Percentiles rank a stretch among this genome's conserved stretches.
Conservation (phyloP, 1,284 basidiomycete genomes). For the Cutaneotrichosporon daszewskae region DNA sequence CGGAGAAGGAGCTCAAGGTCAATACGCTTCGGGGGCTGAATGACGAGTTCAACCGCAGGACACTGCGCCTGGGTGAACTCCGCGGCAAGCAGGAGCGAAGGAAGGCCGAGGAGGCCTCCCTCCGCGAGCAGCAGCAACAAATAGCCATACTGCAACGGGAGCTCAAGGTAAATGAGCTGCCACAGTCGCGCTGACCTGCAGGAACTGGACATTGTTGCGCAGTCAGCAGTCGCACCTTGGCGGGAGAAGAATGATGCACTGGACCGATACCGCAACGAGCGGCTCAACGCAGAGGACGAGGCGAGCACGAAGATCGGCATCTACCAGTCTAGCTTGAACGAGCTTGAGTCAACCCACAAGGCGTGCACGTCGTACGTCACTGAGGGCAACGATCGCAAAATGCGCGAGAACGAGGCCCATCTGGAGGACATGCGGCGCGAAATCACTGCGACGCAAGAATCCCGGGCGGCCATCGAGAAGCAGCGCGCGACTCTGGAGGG, state of each 20-base stretch:
- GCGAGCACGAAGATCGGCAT: conserved; percentile 27
- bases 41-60: conserved; percentile 55
- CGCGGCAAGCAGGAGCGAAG: conserved; percentile 61
- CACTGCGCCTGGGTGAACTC: conserved; percentile 60
- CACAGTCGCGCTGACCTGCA: conserved; percentile 3
- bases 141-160: conserved; percentile 43
- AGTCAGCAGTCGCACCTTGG: conserved; percentile 39
- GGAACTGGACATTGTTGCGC: conserved; percentile 35
- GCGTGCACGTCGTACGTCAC: conserved; percentile 56
- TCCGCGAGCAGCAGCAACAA: conserved; percentile 61
- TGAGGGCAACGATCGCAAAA: conserved; percentile 59
- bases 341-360: conserved; percentile 38
- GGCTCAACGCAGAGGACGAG: conserved; percentile 32
- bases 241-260: conserved; percentile 38
- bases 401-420: conserved; percentile 59
- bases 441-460: conserved; percentile 53
- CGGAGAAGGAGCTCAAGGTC: conserved; percentile 64
- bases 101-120: conserved; percentile 56
- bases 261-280: conserved; percentile 29
- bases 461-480: conserved; percentile 54
- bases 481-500: conserved; percentile 51
- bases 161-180: conserved; percentile 28
- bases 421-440: conserved; percentile 50
- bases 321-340: conserved; percentile 30
- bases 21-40: conserved; percentile 53